Base-by-base conservation (phyloP, 345 rosid genomes). In the Geranium brycei region DNA sequence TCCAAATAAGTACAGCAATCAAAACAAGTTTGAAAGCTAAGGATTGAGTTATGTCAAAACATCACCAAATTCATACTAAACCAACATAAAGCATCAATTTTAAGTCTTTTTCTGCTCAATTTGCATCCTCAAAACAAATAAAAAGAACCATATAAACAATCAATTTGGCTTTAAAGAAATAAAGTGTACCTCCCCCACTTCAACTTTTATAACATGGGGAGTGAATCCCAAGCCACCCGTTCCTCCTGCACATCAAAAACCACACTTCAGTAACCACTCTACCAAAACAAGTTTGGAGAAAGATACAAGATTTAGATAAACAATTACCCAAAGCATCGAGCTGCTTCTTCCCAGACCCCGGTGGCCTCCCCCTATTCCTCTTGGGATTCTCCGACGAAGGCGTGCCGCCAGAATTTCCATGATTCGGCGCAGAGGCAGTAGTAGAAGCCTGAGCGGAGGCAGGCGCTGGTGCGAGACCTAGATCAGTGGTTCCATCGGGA, bases 171-270 rank as follows among this genome's bases (percentile, higher is more conserved):
- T 4, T 4, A 4, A 35, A 35, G 41, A 19, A 10, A 60, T 28
- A 40, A 67, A 57, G 61, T 81, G 73, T 81, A 93, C 99, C 91
- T 93, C 96, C 53, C 99, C 99, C 15, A 83, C 76, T 64, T 81
- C 75, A 41, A 93, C 95, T 17, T 76, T 79, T 64, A 93, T 93
- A 59, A 93, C 97, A 75, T 93, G 99, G 16, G 99, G 99, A 30
- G 97, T 93, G 75, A 93, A 93, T 60, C 96, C 97, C n/a, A 84
- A 71, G 1, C 97, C 99, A 72, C 93, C 91, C 71, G 78, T 69
- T 63, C 98, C 98, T 89, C 73, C 67, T 28, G 38, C 38, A 41
- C 66, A 61, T 51, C 18, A 73, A 51, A 31, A 60, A 51, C 19
- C 61, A 7, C n/a, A 8, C 18, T 16, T 31, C 28, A 12, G 8